These are phyloP conservation scores for Gliomastix tumulicola DNA, from an alignment of 2,329 filamentous ascomycete genomes.

Conservation along the genomic window DNA sequence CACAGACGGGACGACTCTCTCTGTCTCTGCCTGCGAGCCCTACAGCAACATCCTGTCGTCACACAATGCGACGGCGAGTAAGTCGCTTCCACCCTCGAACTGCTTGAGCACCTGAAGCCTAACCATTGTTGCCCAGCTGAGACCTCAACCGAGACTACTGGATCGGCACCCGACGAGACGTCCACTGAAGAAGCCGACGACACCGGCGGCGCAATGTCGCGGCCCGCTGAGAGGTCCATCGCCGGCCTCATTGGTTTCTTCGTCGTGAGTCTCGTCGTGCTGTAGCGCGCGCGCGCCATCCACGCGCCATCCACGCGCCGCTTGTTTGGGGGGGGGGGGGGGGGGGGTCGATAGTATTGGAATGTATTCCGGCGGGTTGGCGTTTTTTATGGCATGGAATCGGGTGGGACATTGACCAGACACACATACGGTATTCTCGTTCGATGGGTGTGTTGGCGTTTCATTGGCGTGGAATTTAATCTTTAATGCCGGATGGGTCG, in stretches of 20 bases:
- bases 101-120: too few species aligned
- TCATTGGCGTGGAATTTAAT: too few species aligned
- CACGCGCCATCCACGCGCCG: neutral
- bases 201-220: slow-evolving; percentile 21
- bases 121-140: too few species aligned
- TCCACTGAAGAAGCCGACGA: slow-evolving; percentile 14
- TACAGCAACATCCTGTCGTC: neutral
- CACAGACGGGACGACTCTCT: too few species aligned
- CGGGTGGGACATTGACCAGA: neutral
- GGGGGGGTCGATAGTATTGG: neutral
- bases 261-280: slow-evolving; percentile 25
- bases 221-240: slow-evolving; percentile 23
- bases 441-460: neutral
- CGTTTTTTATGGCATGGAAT: neutral
- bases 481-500: too few species aligned
- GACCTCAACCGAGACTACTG: slow-evolving; percentile 1
- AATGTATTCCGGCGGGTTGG: neutral
- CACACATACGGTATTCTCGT: neutral
- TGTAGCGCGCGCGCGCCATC: slow-evolving; percentile 12
- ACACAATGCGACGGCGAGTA: too few species aligned
- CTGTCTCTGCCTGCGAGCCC: too few species aligned
- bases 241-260: slow-evolving; percentile 26
- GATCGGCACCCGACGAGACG: slow-evolving; percentile 16
- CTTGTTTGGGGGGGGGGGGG: neutral
- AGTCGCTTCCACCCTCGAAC: too few species aligned